Percentiles rank a stretch among this genome's conserved stretches.
phyloP scores from a whole-genome alignment of 768 basidiomycete species.

The Pleurotus cornucopiae region DNA sequence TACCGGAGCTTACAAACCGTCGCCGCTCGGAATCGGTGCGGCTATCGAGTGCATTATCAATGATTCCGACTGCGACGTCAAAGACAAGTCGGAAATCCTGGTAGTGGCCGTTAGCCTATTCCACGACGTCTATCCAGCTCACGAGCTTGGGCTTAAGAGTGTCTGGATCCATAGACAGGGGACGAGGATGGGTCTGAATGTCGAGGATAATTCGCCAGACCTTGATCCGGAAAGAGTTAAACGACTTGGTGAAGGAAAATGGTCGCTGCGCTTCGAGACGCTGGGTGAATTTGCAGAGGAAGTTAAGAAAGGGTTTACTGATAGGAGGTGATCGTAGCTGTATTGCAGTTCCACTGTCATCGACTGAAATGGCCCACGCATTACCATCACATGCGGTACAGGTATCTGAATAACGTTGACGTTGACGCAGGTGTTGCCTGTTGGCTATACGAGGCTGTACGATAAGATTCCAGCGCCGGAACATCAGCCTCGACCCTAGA shows the following conservation, averaged over 20 bases:
- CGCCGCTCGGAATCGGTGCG: conserved; percentile 46
- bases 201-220: conserved; percentile 14
- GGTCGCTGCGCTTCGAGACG: conserved; percentile 54
- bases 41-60: conserved; percentile 40
- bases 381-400: too few relatives aligned
- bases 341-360: too few relatives aligned
- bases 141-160: conserved; percentile 46
- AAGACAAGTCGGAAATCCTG: conserved; percentile 45
- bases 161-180: conserved; percentile 65
- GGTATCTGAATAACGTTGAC: conserved; percentile 14
- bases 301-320: conserved; percentile 33
- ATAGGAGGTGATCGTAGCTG: background rate
- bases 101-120: conserved; percentile 64
- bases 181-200: conserved; percentile 39
- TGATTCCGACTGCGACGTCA: conserved; percentile 35
- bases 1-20: conserved; percentile 70
- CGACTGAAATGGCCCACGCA: too few relatives aligned
- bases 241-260: conserved; percentile 21
- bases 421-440: conserved; percentile 11
- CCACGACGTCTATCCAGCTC: conserved; percentile 67
- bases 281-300: conserved; percentile 58
- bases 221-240: conserved; percentile 1
- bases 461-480: too few relatives aligned
- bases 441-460: too few relatives aligned
- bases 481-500: too few relatives aligned